These are phyloP conservation scores for Hibiscus syriacus DNA, from an alignment of 345 rosid species.

Conservation along the genomic window DNA sequence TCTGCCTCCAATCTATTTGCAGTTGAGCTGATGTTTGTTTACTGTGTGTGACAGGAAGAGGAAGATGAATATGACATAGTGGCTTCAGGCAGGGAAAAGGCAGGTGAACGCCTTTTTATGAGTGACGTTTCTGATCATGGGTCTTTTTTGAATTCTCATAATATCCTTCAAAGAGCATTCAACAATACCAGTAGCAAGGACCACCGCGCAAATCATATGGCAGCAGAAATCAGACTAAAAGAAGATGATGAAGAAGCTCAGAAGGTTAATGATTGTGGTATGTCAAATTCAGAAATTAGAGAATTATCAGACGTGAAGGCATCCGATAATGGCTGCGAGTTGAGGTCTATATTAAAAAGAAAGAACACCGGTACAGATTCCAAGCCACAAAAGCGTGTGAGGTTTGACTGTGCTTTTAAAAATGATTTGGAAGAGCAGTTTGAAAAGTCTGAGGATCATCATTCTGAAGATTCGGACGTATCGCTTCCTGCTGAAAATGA, in stretches of 20 bases:
- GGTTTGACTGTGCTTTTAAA: too few relatives aligned
- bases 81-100: slow-evolving; percentile 56
- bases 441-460: slow-evolving; percentile 9
- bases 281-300: slow-evolving; percentile 18
- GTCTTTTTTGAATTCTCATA: slow-evolving; percentile 28
- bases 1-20: neutral
- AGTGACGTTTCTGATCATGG: slow-evolving; percentile 31
- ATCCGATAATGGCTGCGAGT: slow-evolving; percentile 8
- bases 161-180: slow-evolving; percentile 28
- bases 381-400: slow-evolving; percentile 47
- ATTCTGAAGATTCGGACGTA: slow-evolving; percentile 15
- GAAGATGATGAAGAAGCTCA: slow-evolving; percentile 64
- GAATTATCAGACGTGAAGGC: neutral
- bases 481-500: slow-evolving; percentile 8
- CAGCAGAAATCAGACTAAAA: slow-evolving; percentile 65
- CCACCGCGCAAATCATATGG: slow-evolving; percentile 61
- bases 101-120: slow-evolving; percentile 45
- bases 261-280: slow-evolving; percentile 18
- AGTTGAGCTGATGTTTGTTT: too few relatives aligned
- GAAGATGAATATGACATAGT: slow-evolving; percentile 80
- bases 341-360: slow-evolving; percentile 59
- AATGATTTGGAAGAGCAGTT: slow-evolving; percentile 17
- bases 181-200: slow-evolving; percentile 29
- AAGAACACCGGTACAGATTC: slow-evolving; percentile 29
- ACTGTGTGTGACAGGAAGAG: slow-evolving; percentile 49